Percentiles rank a stretch among this genome's conserved stretches.
phyloP scores from a whole-genome alignment of 1,139 yeast genomes.

The Nakaseomyces kungkrabaensis region DNA sequence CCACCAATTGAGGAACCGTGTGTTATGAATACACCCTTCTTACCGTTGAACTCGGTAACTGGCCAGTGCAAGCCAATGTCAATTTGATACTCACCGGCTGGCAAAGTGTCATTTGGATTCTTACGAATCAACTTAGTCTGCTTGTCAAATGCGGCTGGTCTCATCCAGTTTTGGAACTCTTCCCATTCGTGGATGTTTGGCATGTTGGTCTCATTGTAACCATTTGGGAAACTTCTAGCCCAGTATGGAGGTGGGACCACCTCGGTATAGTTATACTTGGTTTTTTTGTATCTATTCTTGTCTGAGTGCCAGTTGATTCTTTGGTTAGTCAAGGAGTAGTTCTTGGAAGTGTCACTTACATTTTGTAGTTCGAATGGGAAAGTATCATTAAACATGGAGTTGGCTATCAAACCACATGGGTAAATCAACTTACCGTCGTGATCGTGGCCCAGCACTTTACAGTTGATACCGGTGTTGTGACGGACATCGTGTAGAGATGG shows the following conservation, averaged over 20 bases:
- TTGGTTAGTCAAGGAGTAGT: slow-evolving; percentile 41
- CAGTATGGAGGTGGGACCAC: slow-evolving; percentile 76
- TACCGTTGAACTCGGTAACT: slow-evolving; percentile 57
- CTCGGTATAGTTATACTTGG: slow-evolving; percentile 46
- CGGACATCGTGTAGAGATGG: slow-evolving; percentile 38
- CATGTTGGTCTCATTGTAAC: slow-evolving; percentile 55
- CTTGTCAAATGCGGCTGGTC: slow-evolving; percentile 67
- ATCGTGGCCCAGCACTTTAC: slow-evolving; percentile 49
- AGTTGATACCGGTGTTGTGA: slow-evolving; percentile 59
- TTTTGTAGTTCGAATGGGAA: slow-evolving; percentile 31
- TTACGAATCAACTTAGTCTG: slow-evolving; percentile 58
- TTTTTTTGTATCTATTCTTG: slow-evolving; percentile 46
- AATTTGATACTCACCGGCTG: slow-evolving; percentile 51
- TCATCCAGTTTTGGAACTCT: slow-evolving; percentile 69
- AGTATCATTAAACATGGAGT: slow-evolving; percentile 67
- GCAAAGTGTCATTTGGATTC: slow-evolving; percentile 40
- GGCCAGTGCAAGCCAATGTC: slow-evolving; percentile 61
- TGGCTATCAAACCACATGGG: slow-evolving; percentile 76
- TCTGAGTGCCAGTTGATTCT: slow-evolving; percentile 67
- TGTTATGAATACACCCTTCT: slow-evolving; percentile 55
- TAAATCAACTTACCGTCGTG: slow-evolving; percentile 45
- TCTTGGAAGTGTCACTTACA: slow-evolving; percentile 33
- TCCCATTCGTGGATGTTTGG: slow-evolving; percentile 53
- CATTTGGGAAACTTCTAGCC: slow-evolving; percentile 55
- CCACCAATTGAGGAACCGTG: slow-evolving; percentile 66